A percentile compares a stretch with the other conserved stretches of the same genome.
Conservation (phyloP, 2,329 filamentous ascomycete species). For the Botryosphaeria agaves region DNA sequence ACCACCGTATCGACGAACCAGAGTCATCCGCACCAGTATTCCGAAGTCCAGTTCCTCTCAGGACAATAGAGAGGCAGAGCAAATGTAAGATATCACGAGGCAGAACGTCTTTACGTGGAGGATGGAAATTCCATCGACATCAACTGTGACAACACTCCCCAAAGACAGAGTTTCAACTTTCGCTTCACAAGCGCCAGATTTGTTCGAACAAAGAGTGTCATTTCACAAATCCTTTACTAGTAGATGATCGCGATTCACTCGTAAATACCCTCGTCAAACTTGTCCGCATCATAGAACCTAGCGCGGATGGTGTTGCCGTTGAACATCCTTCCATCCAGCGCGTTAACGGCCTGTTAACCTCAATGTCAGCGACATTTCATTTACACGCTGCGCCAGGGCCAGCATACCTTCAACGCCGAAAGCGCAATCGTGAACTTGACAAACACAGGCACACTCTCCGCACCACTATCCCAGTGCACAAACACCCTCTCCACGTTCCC, state of each 20-base stretch:
- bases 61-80: too few species aligned
- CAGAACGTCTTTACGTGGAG: too few species aligned
- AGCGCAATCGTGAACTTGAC: conserved; percentile 82
- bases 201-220: too few species aligned
- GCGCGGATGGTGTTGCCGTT: conserved; percentile 75
- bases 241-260: conserved; percentile 14
- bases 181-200: too few species aligned
- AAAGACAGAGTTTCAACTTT: too few species aligned
- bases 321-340: conserved; percentile 73
- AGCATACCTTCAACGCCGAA: conserved; percentile 63
- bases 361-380: neutral
- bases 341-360: conserved; percentile 58
- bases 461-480: conserved; percentile 42
- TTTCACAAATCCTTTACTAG: too few species aligned
- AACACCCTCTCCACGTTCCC: conserved; percentile 67
- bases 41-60: too few species aligned
- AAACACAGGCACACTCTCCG: conserved; percentile 50
- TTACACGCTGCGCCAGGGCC: conserved; percentile 6
- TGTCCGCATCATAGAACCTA: conserved; percentile 64
- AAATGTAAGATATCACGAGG: too few species aligned
- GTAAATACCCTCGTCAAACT: conserved; percentile 55
- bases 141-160: too few species aligned
- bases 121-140: too few species aligned
- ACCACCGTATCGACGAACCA: too few species aligned
- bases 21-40: too few species aligned